Evolutionary conservation across 495 filamentous ascomycete species (phyloP).

Genomic region (Penicillium verhagenii): DNA sequence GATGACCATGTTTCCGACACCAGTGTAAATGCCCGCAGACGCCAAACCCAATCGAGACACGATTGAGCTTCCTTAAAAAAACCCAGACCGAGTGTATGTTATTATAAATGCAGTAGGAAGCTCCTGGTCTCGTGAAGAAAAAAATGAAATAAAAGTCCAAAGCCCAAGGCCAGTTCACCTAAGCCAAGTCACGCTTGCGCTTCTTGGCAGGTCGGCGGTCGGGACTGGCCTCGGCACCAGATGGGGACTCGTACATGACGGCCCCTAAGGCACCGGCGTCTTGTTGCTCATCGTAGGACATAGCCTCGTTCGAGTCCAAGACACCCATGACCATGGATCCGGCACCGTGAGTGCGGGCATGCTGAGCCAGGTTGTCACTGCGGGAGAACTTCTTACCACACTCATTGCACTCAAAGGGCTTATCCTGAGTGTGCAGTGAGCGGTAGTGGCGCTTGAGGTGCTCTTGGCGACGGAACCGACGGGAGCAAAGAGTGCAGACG

Average conservation of each 20-base stretch:
- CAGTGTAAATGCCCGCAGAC: slow-evolving; percentile 41
- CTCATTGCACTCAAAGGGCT: slow-evolving; percentile 95
- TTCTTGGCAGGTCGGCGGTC: slow-evolving; percentile 64
- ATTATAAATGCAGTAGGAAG: slow-evolving; percentile 37
- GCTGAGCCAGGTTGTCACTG: slow-evolving; percentile 94
- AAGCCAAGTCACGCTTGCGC: slow-evolving; percentile 65
- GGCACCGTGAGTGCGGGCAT: slow-evolving; percentile 88
- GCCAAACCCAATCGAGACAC: slow-evolving; percentile 41
- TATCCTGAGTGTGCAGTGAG: slow-evolving; percentile 96
- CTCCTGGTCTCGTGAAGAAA: slow-evolving; percentile 49
- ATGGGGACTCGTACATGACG: slow-evolving; percentile 72
- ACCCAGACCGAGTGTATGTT: slow-evolving; percentile 24
- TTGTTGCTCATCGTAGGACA: slow-evolving; percentile 47
- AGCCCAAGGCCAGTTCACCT: slow-evolving; percentile 11
- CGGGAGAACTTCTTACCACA: slow-evolving; percentile 99
- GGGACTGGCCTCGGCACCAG: slow-evolving; percentile 51
- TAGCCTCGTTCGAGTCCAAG: slow-evolving; percentile 63
- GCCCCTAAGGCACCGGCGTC: slow-evolving; percentile 64
- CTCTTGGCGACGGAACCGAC: slow-evolving; percentile 97
- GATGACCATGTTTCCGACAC: slow-evolving; percentile 28
- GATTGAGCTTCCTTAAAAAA: slow-evolving; percentile 15
- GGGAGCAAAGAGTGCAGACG: slow-evolving; percentile 90
- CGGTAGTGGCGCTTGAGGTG: slow-evolving; percentile 99
- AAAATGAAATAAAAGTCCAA: slow-evolving; percentile 25
- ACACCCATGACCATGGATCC: slow-evolving; percentile 88